phyloP scores from a whole-genome alignment of 495 filamentous ascomycete genomes.

The Poronia punctata region DNA sequence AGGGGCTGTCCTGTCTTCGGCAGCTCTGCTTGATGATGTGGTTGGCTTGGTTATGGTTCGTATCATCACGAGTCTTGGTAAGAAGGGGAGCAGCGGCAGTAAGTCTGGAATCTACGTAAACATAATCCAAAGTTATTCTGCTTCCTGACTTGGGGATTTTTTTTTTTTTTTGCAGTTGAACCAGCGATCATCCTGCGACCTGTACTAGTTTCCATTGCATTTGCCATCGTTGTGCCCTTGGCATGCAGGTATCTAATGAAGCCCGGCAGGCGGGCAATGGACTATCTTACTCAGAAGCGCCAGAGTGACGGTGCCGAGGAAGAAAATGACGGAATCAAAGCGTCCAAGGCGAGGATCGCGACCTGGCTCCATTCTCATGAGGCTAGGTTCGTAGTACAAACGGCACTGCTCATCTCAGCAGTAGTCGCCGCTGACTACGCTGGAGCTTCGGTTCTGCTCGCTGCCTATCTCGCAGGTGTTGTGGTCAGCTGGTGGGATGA shows the following conservation, averaged over 20 bases:
- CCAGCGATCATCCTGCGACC: conserved; percentile 48
- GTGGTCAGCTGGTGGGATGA: conserved; percentile 46
- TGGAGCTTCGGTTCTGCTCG: conserved; percentile 63
- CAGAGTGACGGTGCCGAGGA: conserved; percentile 3
- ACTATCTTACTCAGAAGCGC: conserved; percentile 11
- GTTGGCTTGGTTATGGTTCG: conserved; percentile 75
- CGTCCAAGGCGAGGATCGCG: background rate
- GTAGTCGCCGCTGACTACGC: conserved; percentile 54
- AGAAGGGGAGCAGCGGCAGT: conserved; percentile 7
- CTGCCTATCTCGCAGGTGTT: conserved; percentile 61
- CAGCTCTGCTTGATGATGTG: conserved; percentile 81
- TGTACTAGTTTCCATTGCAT: conserved; percentile 51
- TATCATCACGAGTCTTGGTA: conserved; percentile 45
- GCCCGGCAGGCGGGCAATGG: conserved; percentile 18
- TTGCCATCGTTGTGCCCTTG: conserved; percentile 42
- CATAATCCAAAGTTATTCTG: too few relatives aligned
- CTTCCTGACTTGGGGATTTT: too few relatives aligned
- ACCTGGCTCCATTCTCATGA: conserved; percentile 9
- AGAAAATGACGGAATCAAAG: conserved; percentile 18
- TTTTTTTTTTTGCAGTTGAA: too few relatives aligned
- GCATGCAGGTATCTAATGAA: conserved; percentile 37
- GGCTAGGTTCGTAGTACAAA: conserved; percentile 35
- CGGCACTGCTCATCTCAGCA: conserved; percentile 42
- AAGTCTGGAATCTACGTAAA: conserved; percentile 28
- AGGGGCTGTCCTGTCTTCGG: conserved; percentile 61